Conservation (phyloP, 768 basidiomycete species). For the Serendipita vermifera region DNA sequence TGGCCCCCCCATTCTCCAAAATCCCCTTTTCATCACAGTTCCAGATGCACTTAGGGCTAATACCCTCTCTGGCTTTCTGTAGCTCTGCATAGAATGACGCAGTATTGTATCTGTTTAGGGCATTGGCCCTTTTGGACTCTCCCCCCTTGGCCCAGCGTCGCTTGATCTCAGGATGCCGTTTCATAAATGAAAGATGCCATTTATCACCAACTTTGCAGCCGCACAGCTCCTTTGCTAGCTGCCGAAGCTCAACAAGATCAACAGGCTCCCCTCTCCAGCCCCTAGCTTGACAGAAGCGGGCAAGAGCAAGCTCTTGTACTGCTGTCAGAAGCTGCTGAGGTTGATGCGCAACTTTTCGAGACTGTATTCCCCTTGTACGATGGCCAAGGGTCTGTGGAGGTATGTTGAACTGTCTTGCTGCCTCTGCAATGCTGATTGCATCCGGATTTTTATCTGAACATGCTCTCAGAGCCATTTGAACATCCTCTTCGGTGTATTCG, state of each 20-base stretch:
- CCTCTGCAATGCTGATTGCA: not conserved
- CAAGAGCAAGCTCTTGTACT: not conserved
- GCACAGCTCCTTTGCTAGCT: not conserved
- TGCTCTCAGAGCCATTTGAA: not conserved
- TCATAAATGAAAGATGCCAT: not conserved
- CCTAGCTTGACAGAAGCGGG: not conserved
- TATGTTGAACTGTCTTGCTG: not conserved
- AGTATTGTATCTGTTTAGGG: not conserved
- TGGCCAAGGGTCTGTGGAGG: not conserved
- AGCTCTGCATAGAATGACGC: not conserved
- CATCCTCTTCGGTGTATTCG: not conserved
- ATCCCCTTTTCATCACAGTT: constrained; percentile 13
- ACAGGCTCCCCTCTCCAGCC: not conserved
- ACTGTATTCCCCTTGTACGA: not conserved
- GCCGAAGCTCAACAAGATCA: not conserved
- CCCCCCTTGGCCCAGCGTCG: not conserved
- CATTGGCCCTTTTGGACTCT: not conserved
- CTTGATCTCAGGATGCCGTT: not conserved
- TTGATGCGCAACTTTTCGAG: not conserved
- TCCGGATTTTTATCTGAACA: not conserved
- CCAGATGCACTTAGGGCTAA: constrained; percentile 13
- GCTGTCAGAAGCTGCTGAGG: not conserved
- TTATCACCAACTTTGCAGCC: not conserved
- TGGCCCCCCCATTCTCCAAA: constrained; percentile 11
- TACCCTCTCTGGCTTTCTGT: not conserved